Evolutionary conservation across 2,329 filamentous ascomycete genomes (phyloP).

Genomic region (Cytospora mali): DNA sequence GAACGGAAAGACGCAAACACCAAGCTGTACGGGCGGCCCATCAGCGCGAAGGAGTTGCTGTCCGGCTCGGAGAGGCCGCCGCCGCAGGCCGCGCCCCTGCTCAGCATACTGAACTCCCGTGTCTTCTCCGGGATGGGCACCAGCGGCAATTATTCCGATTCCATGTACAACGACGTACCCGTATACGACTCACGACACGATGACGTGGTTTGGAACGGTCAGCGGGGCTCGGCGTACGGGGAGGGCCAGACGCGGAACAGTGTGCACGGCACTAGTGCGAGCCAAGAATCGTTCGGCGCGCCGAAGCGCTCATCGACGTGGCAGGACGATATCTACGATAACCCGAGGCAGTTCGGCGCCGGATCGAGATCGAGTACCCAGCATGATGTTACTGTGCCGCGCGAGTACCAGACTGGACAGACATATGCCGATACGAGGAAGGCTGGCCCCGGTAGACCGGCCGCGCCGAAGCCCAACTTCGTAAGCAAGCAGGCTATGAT

Average conservation of each 20-base stretch:
- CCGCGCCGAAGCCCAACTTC: conserved; percentile 89
- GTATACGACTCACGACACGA: conserved; percentile 85
- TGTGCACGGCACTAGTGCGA: conserved; percentile 28
- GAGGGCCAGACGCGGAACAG: conserved; percentile 58
- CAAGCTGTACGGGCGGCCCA: conserved; percentile 85
- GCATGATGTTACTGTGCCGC: conserved; percentile 40
- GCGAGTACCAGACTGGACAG: conserved; percentile 34
- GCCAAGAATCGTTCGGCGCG: conserved; percentile 54
- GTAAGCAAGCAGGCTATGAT: conserved; percentile 57
- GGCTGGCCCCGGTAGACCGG: conserved; percentile 70
- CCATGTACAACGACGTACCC: conserved; percentile 92
- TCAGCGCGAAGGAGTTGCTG: conserved; percentile 81
- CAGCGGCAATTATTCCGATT: conserved; percentile 51
- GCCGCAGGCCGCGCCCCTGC: conserved; percentile 79
- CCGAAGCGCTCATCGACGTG: conserved; percentile 70
- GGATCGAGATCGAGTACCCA: conserved; percentile 56
- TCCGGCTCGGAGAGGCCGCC: conserved; percentile 77
- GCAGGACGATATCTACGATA: conserved; percentile 76
- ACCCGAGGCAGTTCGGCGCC: conserved; percentile 46
- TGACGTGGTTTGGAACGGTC: conserved; percentile 81
- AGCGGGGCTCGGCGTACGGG: conserved; percentile 69
- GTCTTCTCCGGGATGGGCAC: conserved; percentile 71
- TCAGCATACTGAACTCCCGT: conserved; percentile 82
- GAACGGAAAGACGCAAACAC: conserved; percentile 96
- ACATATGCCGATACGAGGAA: conserved; percentile 42